Conservation (phyloP, 352 stramenopile species). For the Globisporangium acanthophoron region DNA sequence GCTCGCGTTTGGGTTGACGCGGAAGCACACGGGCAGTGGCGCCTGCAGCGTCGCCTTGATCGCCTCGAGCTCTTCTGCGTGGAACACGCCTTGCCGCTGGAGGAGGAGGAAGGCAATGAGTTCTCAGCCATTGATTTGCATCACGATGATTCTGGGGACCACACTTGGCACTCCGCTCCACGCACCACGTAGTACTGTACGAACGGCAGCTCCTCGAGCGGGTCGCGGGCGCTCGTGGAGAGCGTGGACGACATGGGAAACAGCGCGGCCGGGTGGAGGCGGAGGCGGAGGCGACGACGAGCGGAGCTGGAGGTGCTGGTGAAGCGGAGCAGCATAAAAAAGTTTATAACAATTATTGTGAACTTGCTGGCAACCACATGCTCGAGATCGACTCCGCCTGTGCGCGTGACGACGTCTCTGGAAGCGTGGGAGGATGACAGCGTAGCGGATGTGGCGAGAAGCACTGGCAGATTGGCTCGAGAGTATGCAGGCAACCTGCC, state of each 20-base stretch:
- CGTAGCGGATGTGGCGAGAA: no score
- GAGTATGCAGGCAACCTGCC: background rate
- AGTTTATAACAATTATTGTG: no score
- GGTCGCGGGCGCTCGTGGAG: background rate
- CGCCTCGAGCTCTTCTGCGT: constrained; percentile 24
- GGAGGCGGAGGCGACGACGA: background rate
- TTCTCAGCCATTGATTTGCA: background rate
- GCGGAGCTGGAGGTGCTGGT: background rate
- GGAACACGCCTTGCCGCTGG: constrained; percentile 61
- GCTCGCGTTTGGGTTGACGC: constrained; percentile 45
- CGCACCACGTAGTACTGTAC: constrained; percentile 69
- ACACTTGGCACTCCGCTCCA: background rate
- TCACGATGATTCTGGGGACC: background rate
- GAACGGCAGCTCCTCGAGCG: constrained; percentile 20
- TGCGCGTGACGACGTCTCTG: no score
- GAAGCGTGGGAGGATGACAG: no score
- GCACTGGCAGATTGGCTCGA: background rate
- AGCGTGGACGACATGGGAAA: background rate
- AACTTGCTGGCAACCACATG: no score
- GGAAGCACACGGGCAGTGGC: constrained; percentile 65
- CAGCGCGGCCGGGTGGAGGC: background rate
- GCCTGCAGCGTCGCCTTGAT: constrained; percentile 46
- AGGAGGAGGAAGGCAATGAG: background rate
- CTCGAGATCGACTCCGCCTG: no score
- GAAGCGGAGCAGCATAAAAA: background rate